phyloP scores from a whole-genome alignment of 768 basidiomycete species.

The Termitomyces sp. region DNA sequence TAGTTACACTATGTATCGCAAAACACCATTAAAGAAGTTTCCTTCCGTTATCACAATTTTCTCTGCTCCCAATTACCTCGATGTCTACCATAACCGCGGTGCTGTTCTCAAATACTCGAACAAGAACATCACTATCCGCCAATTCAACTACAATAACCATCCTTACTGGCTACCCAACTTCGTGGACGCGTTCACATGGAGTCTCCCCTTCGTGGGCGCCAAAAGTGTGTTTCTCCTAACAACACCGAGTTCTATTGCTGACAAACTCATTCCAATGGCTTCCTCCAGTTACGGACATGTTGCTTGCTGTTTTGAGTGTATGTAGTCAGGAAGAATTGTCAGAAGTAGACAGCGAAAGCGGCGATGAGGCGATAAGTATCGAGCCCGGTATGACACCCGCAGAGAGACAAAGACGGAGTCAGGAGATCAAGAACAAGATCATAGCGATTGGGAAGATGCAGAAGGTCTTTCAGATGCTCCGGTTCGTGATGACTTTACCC shows the following conservation, averaged over 20 bases:
- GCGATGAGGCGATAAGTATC: conserved; percentile 25
- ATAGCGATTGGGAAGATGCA: conserved; percentile 91
- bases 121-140: conserved; percentile 93
- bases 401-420: conserved; percentile 51
- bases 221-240: conserved; percentile 63
- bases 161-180: conserved; percentile 97
- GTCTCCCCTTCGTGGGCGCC: conserved; percentile 92
- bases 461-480: conserved; percentile 81
- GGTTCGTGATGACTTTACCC: conserved; percentile 44
- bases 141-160: conserved; percentile 77
- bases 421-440: conserved; percentile 92
- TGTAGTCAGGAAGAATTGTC: conserved; percentile 92
- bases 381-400: conserved; percentile 27
- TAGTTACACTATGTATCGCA: conserved; percentile 91
- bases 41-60: conserved; percentile 98
- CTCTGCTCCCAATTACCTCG: conserved; percentile 95
- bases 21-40: conserved; percentile 92
- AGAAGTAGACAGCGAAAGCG: conserved; percentile 44
- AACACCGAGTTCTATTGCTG: not conserved
- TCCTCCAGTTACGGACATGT: conserved; percentile 88
- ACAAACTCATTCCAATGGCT: not conserved
- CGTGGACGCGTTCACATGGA: conserved; percentile 98
- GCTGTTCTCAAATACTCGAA: conserved; percentile 97
- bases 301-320: conserved; percentile 89
- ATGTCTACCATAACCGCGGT: conserved; percentile 94